A percentile compares a stretch with the other conserved stretches of the same genome.
Conservation (phyloP, 345 rosid species). For the Schrenkiella parvula region DNA sequence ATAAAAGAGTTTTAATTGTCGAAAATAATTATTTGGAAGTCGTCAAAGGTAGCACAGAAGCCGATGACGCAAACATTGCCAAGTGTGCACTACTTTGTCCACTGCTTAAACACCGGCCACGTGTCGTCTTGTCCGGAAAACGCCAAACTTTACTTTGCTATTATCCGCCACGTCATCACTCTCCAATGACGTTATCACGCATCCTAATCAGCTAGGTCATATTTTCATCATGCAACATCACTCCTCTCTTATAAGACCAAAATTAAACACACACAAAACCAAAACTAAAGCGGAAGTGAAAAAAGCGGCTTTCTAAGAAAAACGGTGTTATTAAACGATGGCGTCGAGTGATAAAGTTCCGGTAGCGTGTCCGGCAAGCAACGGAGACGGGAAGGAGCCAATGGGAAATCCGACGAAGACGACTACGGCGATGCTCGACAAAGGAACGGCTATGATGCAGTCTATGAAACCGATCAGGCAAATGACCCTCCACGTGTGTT, state of each 20-base stretch:
- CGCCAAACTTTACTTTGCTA: background rate
- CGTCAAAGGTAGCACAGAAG: constrained; percentile 5
- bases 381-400: constrained; percentile 23
- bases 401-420: constrained; percentile 50
- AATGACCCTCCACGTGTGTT: constrained; percentile 63
- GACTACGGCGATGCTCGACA: constrained; percentile 44
- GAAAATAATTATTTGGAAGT: background rate
- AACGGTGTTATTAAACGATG: too few relatives aligned
- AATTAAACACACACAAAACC: background rate
- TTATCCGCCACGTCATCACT: background rate
- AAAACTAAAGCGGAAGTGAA: background rate
- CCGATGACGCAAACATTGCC: constrained; percentile 4
- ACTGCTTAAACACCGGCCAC: background rate
- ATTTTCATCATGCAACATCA: background rate
- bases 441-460: constrained; percentile 65
- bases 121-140: background rate
- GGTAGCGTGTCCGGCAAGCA: constrained; percentile 28
- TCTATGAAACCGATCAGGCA: constrained; percentile 63
- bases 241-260: background rate
- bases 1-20: too few relatives aligned
- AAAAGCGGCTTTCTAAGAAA: too few relatives aligned
- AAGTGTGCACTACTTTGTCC: constrained; percentile 24
- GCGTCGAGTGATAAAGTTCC: constrained; percentile 30
- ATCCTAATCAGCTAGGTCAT: background rate
- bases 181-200: background rate